Evolutionary conservation across 805 yeast genomes (phyloP), one percentile per base, ranked within the genome.

Genomic region (Cyberlindnera mrakii): DNA sequence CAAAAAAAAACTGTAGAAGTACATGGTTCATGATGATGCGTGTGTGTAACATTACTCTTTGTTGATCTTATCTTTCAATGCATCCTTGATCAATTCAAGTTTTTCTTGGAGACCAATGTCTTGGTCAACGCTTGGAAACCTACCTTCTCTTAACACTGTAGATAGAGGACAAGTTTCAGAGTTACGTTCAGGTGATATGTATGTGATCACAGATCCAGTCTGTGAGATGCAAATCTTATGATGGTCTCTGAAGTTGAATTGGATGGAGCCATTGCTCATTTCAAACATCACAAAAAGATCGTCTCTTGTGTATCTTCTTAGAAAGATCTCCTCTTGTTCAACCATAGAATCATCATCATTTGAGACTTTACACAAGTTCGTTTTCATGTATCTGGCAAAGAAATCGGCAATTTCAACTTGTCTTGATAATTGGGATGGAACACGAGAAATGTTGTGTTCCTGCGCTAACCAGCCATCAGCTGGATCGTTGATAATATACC

Each of bases 171-270:
- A 77, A 3, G 91, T 82, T 59, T 78, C 80, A 42, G 85, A 80
- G 43, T 77, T 77, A 57, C 87, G 78, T 44, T 76, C 73, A 32
- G 93, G 90, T 3, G 90, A 85, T 41, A 91, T 81, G 54, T 88
- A 88, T 23, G 95, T 85, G 16, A 91, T 74, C 36, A 78, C 78
- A 47, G 75, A 72, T 18, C 96, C 97, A 43, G 77, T 71, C 52
- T 82, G 82, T 35, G 90, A 83, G 33, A 91, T 62, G 46, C 95
- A 81, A 43, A 90, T 67, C 65, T 93, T 93, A 65, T 85, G 90
- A 59, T 93, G 99, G 65, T 93, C 98, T 62, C 84, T 84, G 67
- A 93, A 93, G 66, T 93, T 93, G 68, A 90, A 90, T 64, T 93
- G 99, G 64, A 85, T 80, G 34, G 88, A 82, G 17, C 96, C 96